A percentile compares a stretch with the other conserved stretches of the same genome.
phyloP scores from a whole-genome alignment of 208 protist genomes.

The Porcisia deanei region DNA sequence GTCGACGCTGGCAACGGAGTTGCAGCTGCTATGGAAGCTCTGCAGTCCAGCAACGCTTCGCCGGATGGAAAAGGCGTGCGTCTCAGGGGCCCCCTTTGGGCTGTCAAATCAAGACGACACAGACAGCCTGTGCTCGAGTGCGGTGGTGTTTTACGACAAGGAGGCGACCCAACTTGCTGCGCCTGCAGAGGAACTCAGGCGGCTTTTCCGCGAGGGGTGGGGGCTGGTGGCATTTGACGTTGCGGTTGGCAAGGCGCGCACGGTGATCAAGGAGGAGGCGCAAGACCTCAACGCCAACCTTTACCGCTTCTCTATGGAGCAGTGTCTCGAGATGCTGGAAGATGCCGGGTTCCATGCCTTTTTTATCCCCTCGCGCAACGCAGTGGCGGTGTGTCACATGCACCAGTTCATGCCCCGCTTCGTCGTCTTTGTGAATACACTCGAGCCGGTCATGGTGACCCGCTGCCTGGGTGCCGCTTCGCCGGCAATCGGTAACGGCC shows the following conservation, averaged over 20 bases:
- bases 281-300: constrained; percentile 41
- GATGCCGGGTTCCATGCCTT: constrained; percentile 71
- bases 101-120: constrained; percentile 39
- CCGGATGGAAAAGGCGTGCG: constrained; percentile 37
- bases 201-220: constrained; percentile 38
- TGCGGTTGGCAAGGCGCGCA: constrained; percentile 40
- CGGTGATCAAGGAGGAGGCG: constrained; percentile 51
- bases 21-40: constrained; percentile 64
- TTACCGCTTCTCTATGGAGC: constrained; percentile 51
- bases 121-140: constrained; percentile 50
- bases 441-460: constrained; percentile 24
- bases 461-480: constrained; percentile 13
- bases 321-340: constrained; percentile 67
- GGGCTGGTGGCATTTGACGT: constrained; percentile 65
- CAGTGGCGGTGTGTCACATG: constrained; percentile 54
- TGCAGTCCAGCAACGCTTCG: constrained; percentile 49
- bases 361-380: constrained; percentile 37
- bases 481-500: neutral
- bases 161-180: constrained; percentile 33
- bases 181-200: constrained; percentile 15
- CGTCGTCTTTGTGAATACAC: constrained; percentile 38
- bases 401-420: constrained; percentile 52
- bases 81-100: constrained; percentile 23
- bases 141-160: constrained; percentile 60
- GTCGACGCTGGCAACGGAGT: constrained; percentile 8